A percentile compares a stretch with the other conserved stretches of the same genome.
These are phyloP conservation scores for Fraxinus excelsior DNA, from an alignment of 257 asterid genomes.

Conservation along the genomic window DNA sequence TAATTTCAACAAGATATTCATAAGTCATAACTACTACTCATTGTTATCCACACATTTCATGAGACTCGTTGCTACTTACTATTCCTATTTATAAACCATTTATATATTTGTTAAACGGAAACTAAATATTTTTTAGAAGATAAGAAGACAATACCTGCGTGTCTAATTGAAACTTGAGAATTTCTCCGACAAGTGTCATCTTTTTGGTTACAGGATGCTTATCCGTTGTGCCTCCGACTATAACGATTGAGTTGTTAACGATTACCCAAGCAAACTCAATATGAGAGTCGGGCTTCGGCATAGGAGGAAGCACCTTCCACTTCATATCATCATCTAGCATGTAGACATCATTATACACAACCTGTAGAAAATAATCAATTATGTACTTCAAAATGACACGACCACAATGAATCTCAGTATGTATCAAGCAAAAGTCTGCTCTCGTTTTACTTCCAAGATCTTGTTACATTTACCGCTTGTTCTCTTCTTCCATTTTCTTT, in stretches of 20 bases:
- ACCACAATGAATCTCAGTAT: conserved; percentile 19
- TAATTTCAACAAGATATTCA: too few species aligned
- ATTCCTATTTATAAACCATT: too few species aligned
- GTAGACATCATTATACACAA: conserved; percentile 82
- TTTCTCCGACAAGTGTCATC: conserved; percentile 87
- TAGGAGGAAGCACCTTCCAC: conserved; percentile 84
- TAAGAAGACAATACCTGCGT: conserved; percentile 51
- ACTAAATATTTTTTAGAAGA: conserved; percentile 2
- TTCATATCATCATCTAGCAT: conserved; percentile 85
- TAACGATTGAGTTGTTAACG: conserved; percentile 65
- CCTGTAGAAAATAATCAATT: conserved; percentile 44
- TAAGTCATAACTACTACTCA: too few species aligned
- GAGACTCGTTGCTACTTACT: too few species aligned
- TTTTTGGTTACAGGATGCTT: conserved; percentile 87
- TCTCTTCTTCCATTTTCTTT: conserved; percentile 4
- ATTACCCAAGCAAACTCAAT: conserved; percentile 91
- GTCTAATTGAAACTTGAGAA: conserved; percentile 66
- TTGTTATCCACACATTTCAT: too few species aligned
- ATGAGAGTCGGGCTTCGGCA: conserved; percentile 97
- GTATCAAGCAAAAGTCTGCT: conserved; percentile 1
- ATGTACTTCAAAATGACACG: conserved; percentile 14
- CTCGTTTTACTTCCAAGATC: neutral
- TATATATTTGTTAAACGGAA: too few species aligned
- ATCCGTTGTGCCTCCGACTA: conserved; percentile 94
- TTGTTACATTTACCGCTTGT: neutral